phyloP scores from a whole-genome alignment of 768 basidiomycete species.

The Daedaleopsis nitida region DNA sequence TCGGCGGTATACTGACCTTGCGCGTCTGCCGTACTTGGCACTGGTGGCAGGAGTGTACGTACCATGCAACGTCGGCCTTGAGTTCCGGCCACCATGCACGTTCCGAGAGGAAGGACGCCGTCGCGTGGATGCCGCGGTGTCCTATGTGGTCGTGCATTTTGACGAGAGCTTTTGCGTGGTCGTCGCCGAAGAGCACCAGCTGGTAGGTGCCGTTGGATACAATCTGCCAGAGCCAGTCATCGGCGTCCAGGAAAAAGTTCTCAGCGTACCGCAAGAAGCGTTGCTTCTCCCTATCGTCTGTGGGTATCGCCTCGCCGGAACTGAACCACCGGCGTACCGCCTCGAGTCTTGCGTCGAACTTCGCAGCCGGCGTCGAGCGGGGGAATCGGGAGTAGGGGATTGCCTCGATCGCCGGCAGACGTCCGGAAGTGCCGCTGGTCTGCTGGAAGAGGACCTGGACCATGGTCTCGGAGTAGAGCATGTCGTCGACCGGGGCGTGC shows the following conservation, averaged over 20 bases:
- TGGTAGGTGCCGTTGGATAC: slow-evolving; percentile 16
- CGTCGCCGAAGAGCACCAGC: not conserved
- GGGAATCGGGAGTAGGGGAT: no score
- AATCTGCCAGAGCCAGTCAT: slow-evolving; percentile 7
- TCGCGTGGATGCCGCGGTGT: slow-evolving; percentile 24
- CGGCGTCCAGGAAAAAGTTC: no score
- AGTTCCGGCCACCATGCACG: slow-evolving; percentile 32
- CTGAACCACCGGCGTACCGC: no score
- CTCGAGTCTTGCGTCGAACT: no score
- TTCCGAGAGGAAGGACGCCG: not conserved
- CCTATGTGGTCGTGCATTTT: slow-evolving; percentile 20
- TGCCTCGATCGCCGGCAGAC: no score
- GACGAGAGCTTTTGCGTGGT: slow-evolving; percentile 1
- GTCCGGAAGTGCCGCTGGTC: not conserved
- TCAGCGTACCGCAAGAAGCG: no score
- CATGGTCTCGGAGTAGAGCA: not conserved
- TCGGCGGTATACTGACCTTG: slow-evolving; percentile 27
- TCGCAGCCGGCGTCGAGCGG: no score
- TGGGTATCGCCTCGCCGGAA: no score
- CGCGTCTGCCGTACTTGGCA: slow-evolving; percentile 16
- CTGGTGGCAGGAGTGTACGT: slow-evolving; percentile 27
- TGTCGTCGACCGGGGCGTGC: no score
- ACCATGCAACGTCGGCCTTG: slow-evolving; percentile 21
- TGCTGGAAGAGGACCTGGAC: not conserved
- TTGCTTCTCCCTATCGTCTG: no score